Conservation (phyloP, 2,329 filamentous ascomycete species). For the Bipolaris sorokiniana region DNA sequence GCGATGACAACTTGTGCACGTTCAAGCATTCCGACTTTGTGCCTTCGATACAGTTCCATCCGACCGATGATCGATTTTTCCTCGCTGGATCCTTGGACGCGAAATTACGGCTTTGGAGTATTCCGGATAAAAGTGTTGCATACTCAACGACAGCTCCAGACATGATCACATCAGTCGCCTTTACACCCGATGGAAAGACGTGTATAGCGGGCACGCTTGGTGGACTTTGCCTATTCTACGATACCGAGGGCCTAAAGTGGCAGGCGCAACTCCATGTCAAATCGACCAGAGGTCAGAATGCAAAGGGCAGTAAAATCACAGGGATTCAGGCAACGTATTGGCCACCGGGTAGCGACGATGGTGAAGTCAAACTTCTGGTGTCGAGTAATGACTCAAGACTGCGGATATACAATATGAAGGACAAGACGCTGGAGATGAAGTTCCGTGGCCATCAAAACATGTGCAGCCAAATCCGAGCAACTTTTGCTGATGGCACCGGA, state of each 20-base stretch:
- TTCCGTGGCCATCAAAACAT: conserved; percentile 90
- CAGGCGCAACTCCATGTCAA: conserved; percentile 90
- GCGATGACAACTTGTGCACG: conserved; percentile 84
- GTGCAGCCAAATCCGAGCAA: conserved; percentile 87
- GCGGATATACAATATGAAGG: conserved; percentile 84
- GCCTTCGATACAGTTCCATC: conserved; percentile 93
- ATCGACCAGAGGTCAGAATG: conserved; percentile 88
- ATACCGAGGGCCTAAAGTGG: conserved; percentile 86
- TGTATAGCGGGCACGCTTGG: conserved; percentile 87
- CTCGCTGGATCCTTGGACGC: conserved; percentile 90
- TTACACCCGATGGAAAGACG: conserved; percentile 88
- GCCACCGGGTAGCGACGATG: conserved; percentile 62
- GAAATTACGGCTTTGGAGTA: conserved; percentile 91
- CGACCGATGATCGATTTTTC: conserved; percentile 94
- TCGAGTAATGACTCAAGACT: conserved; percentile 95
- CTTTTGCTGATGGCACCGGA: conserved; percentile 82
- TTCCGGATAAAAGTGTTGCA: conserved; percentile 92
- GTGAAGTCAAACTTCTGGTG: conserved; percentile 81
- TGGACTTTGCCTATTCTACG: conserved; percentile 87
- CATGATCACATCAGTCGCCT: conserved; percentile 91
- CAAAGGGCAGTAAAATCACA: conserved; percentile 96
- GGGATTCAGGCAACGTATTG: conserved; percentile 79
- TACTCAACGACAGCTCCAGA: conserved; percentile 79
- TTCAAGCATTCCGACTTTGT: conserved; percentile 97
- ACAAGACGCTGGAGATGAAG: conserved; percentile 85